phyloP scores from a whole-genome alignment of 139 green algal species.

The Chlorella sp. region DNA sequence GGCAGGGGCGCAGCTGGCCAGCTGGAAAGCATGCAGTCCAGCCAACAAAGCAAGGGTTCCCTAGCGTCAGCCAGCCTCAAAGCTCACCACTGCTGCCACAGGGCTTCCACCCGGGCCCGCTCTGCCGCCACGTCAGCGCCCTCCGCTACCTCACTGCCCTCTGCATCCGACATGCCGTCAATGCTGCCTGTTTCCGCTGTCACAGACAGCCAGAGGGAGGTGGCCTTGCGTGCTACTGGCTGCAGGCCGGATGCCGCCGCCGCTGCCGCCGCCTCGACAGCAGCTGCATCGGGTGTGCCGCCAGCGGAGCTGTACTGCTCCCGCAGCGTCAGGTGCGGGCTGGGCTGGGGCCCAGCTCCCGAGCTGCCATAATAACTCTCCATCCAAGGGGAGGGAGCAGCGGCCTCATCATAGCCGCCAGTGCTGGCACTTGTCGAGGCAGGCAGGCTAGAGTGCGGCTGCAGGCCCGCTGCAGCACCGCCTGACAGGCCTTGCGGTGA shows the following conservation, averaged over 20 bases:
- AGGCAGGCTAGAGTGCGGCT: neutral
- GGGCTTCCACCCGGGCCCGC: conserved; percentile 23
- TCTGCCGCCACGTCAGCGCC: conserved; percentile 45
- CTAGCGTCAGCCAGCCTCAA: too few relatives aligned
- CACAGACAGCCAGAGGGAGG: conserved; percentile 13
- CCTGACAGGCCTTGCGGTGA: neutral
- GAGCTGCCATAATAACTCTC: conserved; percentile 2
- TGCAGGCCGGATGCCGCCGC: neutral
- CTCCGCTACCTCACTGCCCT: neutral
- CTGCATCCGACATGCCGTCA: neutral
- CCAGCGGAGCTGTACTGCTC: too few relatives aligned
- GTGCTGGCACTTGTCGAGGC: neutral
- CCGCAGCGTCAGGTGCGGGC: too few relatives aligned
- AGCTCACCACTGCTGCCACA: conserved; percentile 37
- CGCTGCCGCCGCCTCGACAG: neutral
- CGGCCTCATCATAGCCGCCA: neutral
- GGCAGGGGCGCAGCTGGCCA: neutral
- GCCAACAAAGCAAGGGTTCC: too few relatives aligned
- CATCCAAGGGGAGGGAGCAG: neutral
- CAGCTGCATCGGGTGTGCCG: too few relatives aligned
- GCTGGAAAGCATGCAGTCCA: too few relatives aligned
- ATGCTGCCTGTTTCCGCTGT: neutral
- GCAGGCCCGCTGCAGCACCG: neutral
- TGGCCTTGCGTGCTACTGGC: conserved; percentile 20
- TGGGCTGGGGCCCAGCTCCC: neutral